phyloP scores from a whole-genome alignment of 257 asterid genomes.

The Plectranthus barbatus region DNA sequence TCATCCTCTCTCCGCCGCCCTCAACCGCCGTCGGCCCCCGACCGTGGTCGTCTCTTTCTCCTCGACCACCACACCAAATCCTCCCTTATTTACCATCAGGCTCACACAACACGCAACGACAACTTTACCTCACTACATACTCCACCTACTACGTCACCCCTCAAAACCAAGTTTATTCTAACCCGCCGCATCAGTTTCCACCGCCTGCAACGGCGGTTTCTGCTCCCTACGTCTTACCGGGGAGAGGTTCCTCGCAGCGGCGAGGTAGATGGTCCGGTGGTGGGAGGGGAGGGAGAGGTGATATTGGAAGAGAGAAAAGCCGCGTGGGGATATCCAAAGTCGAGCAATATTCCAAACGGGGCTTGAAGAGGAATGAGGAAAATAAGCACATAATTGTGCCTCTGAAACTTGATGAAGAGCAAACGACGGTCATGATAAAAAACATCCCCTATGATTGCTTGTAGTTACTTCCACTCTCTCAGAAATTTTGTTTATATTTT shows the following conservation, averaged over 20 bases:
- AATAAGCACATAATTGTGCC: constrained; percentile 20
- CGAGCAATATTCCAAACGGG: not conserved
- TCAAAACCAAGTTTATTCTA: not conserved
- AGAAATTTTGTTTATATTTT: not conserved
- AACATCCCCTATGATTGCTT: constrained; percentile 48
- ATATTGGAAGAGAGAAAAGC: not conserved
- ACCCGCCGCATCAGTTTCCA: constrained; percentile 9
- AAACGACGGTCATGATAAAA: constrained; percentile 54
- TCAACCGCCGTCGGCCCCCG: not conserved
- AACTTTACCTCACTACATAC: not conserved
- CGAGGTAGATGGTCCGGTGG: not conserved
- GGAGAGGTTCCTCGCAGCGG: not conserved
- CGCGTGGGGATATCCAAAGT: not conserved
- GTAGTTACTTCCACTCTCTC: constrained; percentile 18
- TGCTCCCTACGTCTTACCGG: not conserved
- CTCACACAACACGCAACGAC: not conserved
- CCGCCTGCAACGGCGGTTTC: not conserved
- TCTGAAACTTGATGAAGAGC: constrained; percentile 20
- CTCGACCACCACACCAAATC: not conserved
- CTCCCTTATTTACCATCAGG: not conserved
- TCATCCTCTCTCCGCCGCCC: not conserved
- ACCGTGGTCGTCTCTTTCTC: not conserved
- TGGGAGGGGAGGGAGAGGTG: constrained; percentile 7
- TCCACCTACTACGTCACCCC: not conserved
- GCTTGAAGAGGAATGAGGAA: not conserved